A percentile compares a stretch with the other conserved stretches of the same genome.
Evolutionary conservation across 2,329 filamentous ascomycete species (phyloP).

Genomic region (Trichoderma sp.): DNA sequence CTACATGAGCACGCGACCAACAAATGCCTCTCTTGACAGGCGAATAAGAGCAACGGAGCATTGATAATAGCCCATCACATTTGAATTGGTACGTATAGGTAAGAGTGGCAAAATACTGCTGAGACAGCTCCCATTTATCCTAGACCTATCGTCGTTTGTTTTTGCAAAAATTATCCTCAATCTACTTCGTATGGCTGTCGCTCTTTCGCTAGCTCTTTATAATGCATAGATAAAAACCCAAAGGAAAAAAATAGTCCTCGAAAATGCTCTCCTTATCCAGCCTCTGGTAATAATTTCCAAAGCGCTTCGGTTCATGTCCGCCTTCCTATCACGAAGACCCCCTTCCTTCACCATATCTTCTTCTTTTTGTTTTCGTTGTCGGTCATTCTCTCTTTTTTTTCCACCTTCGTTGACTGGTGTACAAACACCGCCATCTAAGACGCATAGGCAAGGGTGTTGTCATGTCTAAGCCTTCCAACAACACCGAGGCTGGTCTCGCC

Average conservation of each 20-base stretch:
- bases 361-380: not conserved
- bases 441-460: constrained; percentile 71
- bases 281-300: not conserved
- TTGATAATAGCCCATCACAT: not conserved
- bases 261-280: not conserved
- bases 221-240: not conserved
- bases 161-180: not conserved
- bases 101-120: not conserved
- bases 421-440: not conserved
- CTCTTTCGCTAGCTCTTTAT: not conserved
- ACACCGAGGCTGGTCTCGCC: constrained; percentile 67
- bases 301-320: not conserved
- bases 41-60: not conserved
- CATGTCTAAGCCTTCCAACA: constrained; percentile 66
- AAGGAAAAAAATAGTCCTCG: not conserved
- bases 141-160: not conserved
- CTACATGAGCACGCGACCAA: not conserved
- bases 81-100: not conserved
- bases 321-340: not conserved
- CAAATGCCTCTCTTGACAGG: not conserved
- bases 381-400: not conserved
- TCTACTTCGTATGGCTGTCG: not conserved
- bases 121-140: not conserved
- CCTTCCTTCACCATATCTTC: not conserved
- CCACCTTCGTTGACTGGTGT: not conserved